Conservation (phyloP, 2,329 filamentous ascomycete species). For the Alternaria sp. region DNA sequence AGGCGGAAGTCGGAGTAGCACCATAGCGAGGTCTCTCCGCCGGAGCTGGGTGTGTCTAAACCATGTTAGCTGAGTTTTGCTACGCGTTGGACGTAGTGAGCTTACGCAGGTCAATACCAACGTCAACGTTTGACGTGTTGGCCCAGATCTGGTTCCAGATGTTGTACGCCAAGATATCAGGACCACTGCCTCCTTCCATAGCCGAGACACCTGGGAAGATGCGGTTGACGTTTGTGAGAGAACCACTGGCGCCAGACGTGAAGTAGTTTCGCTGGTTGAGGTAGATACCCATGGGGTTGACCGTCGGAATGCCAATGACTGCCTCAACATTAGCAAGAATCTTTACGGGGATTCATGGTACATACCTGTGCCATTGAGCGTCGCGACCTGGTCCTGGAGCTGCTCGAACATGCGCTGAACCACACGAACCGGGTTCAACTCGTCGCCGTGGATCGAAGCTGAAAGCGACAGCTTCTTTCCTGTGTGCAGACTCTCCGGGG, state of each 20-base stretch:
- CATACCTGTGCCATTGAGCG: slow-evolving; percentile 47
- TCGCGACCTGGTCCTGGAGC: slow-evolving; percentile 34
- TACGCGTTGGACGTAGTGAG: neutral
- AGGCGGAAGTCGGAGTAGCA: slow-evolving; percentile 49
- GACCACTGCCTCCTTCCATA: slow-evolving; percentile 32
- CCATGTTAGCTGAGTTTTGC: neutral
- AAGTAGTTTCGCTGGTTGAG: slow-evolving; percentile 50
- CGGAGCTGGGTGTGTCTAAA: slow-evolving; percentile 46
- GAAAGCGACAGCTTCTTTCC: slow-evolving; percentile 49
- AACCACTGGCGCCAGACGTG: slow-evolving; percentile 37
- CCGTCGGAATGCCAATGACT: slow-evolving; percentile 49
- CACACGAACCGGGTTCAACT: slow-evolving; percentile 48
- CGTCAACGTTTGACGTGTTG: slow-evolving; percentile 48
- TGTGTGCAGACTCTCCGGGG: slow-evolving; percentile 42
- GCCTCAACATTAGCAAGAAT: slow-evolving; percentile 9
- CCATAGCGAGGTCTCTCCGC: slow-evolving; percentile 48
- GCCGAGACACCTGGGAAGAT: slow-evolving; percentile 41
- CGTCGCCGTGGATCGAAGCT: slow-evolving; percentile 49
- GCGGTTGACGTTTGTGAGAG: slow-evolving; percentile 46
- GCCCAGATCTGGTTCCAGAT: slow-evolving; percentile 51
- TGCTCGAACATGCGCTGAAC: slow-evolving; percentile 47
- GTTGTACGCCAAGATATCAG: slow-evolving; percentile 40
- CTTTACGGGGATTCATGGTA: neutral
- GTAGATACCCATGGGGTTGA: slow-evolving; percentile 50
- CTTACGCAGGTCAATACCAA: slow-evolving; percentile 47